Conservation (phyloP, 2,329 filamentous ascomycete genomes). For the Pseudogymnoascus sp. region DNA sequence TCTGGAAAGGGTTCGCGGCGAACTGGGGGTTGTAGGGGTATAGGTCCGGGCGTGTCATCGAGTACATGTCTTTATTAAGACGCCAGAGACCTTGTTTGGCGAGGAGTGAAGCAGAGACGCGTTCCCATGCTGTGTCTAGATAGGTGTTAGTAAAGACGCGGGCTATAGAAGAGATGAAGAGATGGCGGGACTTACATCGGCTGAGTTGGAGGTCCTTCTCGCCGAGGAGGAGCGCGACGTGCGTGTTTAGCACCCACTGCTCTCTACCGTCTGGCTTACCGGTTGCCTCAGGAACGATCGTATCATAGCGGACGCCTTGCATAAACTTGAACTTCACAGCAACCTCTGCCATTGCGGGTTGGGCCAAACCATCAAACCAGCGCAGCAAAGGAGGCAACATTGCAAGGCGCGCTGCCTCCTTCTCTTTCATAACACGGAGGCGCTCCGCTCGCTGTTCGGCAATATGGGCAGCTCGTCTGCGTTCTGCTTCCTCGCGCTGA, state of each 20-base stretch:
- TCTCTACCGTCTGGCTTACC: conserved; percentile 53
- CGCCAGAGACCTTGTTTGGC: conserved; percentile 57
- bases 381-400: conserved; percentile 55
- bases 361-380: conserved; percentile 50
- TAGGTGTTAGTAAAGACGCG: conserved; percentile 17
- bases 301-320: conserved; percentile 58
- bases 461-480: conserved; percentile 41
- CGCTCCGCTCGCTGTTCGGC: conserved; percentile 39
- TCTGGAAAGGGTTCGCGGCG: conserved; percentile 28
- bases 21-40: conserved; percentile 50
- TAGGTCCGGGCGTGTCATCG: conserved; percentile 45
- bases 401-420: conserved; percentile 48
- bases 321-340: conserved; percentile 51
- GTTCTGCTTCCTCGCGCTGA: conserved; percentile 42
- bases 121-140: conserved; percentile 54
- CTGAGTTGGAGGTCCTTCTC: conserved; percentile 58
- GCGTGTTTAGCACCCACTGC: conserved; percentile 60
- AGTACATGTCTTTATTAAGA: conserved; percentile 50
- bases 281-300: conserved; percentile 48
- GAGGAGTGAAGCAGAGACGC: conserved; percentile 44
- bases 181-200: conserved; percentile 44
- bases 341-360: conserved; percentile 45
- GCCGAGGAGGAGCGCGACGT: conserved; percentile 57
- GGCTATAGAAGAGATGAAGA: conserved; percentile 13
- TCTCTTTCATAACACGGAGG: conserved; percentile 44